Evolutionary conservation across 2,329 filamentous ascomycete genomes (phyloP).

Genomic region (Colletotrichum endophyticum): DNA sequence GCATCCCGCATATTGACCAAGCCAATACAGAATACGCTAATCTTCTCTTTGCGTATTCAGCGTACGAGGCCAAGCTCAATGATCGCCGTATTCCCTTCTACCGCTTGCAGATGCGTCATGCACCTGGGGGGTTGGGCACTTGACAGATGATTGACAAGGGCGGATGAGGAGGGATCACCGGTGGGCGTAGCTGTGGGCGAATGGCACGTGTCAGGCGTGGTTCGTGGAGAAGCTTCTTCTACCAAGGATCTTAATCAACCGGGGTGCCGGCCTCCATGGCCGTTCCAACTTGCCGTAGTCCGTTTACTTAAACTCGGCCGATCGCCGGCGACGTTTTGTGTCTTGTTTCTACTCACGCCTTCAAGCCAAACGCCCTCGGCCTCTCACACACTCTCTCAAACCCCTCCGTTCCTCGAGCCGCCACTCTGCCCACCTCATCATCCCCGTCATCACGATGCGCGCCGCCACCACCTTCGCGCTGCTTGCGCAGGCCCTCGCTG

Average conservation of each 20-base stretch:
- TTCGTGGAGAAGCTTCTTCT: background rate
- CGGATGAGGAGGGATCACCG: background rate
- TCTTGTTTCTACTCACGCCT: background rate
- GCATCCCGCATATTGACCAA: background rate
- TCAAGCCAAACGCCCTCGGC: background rate
- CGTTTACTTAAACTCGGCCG: constrained; percentile 10
- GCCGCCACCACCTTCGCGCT: constrained; percentile 2
- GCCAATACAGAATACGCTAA: background rate
- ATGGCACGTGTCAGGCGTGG: background rate
- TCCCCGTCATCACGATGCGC: constrained; percentile 5
- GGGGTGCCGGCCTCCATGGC: background rate
- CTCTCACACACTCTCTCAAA: background rate
- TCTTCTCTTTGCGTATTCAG: background rate
- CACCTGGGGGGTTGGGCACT: background rate
- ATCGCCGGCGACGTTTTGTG: background rate
- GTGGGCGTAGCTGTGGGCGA: background rate
- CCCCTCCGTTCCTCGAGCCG: background rate
- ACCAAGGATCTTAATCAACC: background rate
- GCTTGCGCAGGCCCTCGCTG: constrained; percentile 16
- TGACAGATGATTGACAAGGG: background rate
- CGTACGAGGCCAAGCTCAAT: background rate
- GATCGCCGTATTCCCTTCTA: background rate
- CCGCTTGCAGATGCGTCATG: background rate
- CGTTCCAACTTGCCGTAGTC: background rate
- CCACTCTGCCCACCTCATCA: background rate